Percentiles rank a stretch among this genome's conserved stretches.
Conservation (phyloP, 2,329 filamentous ascomycete species). For the Cordyceps farinosa region DNA sequence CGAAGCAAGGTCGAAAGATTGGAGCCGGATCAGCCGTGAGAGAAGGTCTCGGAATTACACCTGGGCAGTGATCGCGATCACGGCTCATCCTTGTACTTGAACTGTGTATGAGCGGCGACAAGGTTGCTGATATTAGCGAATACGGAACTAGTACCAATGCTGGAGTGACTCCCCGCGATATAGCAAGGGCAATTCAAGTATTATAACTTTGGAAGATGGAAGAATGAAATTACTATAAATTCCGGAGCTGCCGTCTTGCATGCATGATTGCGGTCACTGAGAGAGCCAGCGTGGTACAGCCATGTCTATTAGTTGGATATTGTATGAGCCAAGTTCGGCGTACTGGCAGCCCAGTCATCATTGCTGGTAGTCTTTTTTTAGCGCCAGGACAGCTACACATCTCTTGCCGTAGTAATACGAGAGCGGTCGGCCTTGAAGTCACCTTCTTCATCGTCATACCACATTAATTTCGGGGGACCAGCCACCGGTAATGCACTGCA, state of each 20-base stretch:
- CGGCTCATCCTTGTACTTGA: background rate
- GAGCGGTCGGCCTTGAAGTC: background rate
- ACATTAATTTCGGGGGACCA: background rate
- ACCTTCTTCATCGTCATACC: background rate
- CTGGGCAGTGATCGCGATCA: background rate
- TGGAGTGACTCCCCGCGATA: too few relatives aligned
- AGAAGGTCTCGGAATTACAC: too few relatives aligned
- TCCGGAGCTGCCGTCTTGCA: background rate
- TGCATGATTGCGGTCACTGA: background rate
- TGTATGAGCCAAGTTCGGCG: background rate
- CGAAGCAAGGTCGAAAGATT: background rate
- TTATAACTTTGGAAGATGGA: too few relatives aligned
- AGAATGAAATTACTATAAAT: background rate
- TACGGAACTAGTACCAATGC: too few relatives aligned
- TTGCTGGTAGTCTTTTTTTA: background rate
- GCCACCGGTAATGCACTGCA: constrained; percentile 1
- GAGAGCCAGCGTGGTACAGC: background rate
- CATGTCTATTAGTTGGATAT: background rate
- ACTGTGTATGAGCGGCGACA: background rate
- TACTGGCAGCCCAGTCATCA: background rate
- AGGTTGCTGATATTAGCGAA: background rate
- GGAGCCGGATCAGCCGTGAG: background rate
- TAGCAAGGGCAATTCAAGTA: too few relatives aligned
- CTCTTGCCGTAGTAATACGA: background rate
- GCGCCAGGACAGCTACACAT: background rate